A percentile compares a stretch with the other conserved stretches of the same genome.
Evolutionary conservation across 2,329 filamentous ascomycete species (phyloP).

Genomic region (Paramyrothecium sp.): DNA sequence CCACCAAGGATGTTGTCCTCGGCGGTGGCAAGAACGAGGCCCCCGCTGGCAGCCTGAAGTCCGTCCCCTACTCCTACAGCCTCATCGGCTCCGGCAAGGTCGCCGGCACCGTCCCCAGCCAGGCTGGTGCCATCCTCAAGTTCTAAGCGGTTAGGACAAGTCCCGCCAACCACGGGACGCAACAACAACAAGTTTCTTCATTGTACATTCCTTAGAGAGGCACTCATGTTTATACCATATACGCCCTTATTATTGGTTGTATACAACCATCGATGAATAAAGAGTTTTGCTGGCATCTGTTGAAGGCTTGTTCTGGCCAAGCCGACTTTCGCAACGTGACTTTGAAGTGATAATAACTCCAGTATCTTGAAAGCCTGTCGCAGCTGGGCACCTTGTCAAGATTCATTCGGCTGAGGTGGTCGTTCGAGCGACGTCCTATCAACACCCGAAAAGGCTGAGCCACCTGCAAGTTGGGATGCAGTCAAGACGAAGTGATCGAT

Average conservation of each 20-base stretch:
- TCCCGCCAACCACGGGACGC: neutral
- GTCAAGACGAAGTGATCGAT: too few relatives aligned
- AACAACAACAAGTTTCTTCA: neutral
- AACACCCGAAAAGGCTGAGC: too few relatives aligned
- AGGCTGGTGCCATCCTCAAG: slow-evolving; percentile 1
- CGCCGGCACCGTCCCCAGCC: slow-evolving; percentile 1
- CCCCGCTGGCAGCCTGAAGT: slow-evolving; percentile 37
- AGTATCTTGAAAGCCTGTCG: too few relatives aligned
- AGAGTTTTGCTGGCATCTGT: neutral
- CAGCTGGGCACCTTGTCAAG: too few relatives aligned
- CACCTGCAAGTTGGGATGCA: too few relatives aligned
- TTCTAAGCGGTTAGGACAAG: neutral
- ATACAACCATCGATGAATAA: neutral
- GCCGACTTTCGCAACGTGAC: too few relatives aligned
- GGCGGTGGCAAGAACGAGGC: slow-evolving; percentile 39
- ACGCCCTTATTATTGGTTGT: too few relatives aligned
- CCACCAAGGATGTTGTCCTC: slow-evolving; percentile 34
- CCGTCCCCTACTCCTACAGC: slow-evolving; percentile 45
- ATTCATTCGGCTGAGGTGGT: too few relatives aligned
- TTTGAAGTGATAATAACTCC: too few relatives aligned
- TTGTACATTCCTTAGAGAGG: neutral
- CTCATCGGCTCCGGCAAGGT: slow-evolving; percentile 41
- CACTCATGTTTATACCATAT: neutral
- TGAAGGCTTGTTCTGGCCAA: neutral
- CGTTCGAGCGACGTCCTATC: too few relatives aligned